Evolutionary conservation across 2,329 filamentous ascomycete genomes (phyloP), one percentile per base, ranked within the genome.

Genomic region (Sporothrix brunneoviolacea): DNA sequence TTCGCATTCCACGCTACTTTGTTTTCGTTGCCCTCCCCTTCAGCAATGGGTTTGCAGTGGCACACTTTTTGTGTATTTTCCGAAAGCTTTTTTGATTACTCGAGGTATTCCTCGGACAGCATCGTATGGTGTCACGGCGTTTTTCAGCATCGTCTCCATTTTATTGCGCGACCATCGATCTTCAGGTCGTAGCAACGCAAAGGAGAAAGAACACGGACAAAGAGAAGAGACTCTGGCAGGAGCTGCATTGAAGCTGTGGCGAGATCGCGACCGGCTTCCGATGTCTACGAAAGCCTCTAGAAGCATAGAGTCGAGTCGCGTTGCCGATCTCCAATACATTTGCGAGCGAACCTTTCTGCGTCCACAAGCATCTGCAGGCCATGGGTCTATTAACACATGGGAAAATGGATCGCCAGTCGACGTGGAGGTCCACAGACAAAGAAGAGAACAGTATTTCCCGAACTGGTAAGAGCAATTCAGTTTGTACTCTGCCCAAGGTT

Each of bases 81-180:
- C 18, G 47, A 15, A 36, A 19, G 18, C 33, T 30, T 28, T 27
- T 42, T 50, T 32, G 24, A 36, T 43, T 45, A 33, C 38, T 48
- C 35, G 38, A 54, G 56, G 55, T 42, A 52, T 58, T 51, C 39
- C 47, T 45, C 51, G 54, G 54, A 55, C 44, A 53, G 59, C 59
- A 61, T 61, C 43, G 56, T 59, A 50, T 48, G 59, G 59, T 60
- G 59, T 61, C 55, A 47, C 44, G 59, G 59, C 59, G 60, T 59
- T 60, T 49, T 46, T 38, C 33, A 53, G 51, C 50, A 49, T 53
- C 30, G 37, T 28, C 50, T 51, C 37, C 38, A 40, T 53, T 50
- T 38, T 38, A 43, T 24, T 32, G n/a, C 38, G 32, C 39, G 15
- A 15, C 32, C 7, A 35, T 35, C 32, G 32, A 13, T 13, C 12